Evolutionary conservation across 306 rosid genomes (phyloP).

Genomic region (Cicer bijugum): DNA sequence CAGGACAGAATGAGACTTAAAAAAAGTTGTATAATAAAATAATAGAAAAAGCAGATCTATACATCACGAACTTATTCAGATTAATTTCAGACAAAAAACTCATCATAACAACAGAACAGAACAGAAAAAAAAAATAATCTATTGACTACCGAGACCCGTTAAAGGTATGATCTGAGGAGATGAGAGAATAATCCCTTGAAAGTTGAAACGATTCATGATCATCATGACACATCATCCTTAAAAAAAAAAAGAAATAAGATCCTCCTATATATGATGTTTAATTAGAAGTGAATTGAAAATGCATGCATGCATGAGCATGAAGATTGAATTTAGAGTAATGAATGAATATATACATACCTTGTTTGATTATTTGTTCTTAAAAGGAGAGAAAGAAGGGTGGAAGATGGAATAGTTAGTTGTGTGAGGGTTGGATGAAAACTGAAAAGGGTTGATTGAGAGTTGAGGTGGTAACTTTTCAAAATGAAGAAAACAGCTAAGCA

Average conservation of each 20-base stretch:
- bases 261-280: no score
- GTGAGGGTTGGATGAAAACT: slow-evolving; percentile 33
- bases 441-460: slow-evolving; percentile 17
- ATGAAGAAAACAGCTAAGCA: neutral
- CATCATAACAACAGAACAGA: neutral
- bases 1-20: no score
- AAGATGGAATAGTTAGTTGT: neutral
- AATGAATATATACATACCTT: slow-evolving; percentile 44
- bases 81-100: neutral
- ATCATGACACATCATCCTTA: slow-evolving; percentile 14
- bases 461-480: slow-evolving; percentile 8
- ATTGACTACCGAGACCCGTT: slow-evolving; percentile 6
- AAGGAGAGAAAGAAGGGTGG: slow-evolving; percentile 1
- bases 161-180: slow-evolving; percentile 23
- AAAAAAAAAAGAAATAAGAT: neutral
- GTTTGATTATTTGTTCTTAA: neutral
- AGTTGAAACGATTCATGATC: slow-evolving; percentile 12
- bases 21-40: neutral
- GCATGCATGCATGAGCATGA: slow-evolving; percentile 3
- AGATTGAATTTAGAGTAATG: neutral
- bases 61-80: slow-evolving; percentile 29
- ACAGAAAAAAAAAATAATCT: neutral
- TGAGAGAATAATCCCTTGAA: slow-evolving; percentile 24
- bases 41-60: slow-evolving; percentile 21
- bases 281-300: neutral